These are phyloP conservation scores for Choiromyces venosus DNA, from an alignment of 495 filamentous ascomycete genomes.

Conservation along the genomic window DNA sequence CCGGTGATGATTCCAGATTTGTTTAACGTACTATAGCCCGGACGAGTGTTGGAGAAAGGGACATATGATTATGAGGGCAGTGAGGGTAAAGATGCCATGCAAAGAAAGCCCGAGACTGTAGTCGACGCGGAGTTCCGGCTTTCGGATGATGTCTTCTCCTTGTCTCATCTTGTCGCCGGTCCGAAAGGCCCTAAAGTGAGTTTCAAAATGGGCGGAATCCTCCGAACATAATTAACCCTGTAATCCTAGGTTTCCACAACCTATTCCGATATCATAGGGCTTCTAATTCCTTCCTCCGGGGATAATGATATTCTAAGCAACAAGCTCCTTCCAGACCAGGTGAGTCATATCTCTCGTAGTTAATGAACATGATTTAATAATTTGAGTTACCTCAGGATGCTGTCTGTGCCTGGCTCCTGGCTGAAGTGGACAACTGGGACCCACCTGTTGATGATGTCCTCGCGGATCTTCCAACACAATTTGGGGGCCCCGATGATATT, in stretches of 20 bases:
- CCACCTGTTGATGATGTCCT: neutral
- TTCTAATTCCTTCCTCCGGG: neutral
- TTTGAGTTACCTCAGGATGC: neutral
- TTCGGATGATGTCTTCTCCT: neutral
- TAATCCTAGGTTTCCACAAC: too few relatives aligned
- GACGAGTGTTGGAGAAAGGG: neutral
- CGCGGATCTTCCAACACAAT: neutral
- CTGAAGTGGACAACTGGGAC: neutral
- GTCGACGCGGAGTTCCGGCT: neutral
- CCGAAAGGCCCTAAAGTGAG: neutral
- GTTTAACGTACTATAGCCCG: neutral
- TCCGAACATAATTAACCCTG: neutral
- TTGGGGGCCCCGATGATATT: neutral
- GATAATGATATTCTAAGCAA: neutral
- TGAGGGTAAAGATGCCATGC: neutral
- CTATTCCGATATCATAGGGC: neutral
- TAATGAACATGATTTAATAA: neutral
- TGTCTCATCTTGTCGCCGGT: neutral
- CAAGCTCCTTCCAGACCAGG: neutral
- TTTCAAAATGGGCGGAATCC: neutral
- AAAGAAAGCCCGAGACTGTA: neutral
- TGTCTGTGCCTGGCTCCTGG: neutral
- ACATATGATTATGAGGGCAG: neutral
- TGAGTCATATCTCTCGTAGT: neutral
- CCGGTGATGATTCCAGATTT: neutral